phyloP scores from a whole-genome alignment of 306 rosid genomes.

The cucumber (Cucumis sativus) region DNA sequence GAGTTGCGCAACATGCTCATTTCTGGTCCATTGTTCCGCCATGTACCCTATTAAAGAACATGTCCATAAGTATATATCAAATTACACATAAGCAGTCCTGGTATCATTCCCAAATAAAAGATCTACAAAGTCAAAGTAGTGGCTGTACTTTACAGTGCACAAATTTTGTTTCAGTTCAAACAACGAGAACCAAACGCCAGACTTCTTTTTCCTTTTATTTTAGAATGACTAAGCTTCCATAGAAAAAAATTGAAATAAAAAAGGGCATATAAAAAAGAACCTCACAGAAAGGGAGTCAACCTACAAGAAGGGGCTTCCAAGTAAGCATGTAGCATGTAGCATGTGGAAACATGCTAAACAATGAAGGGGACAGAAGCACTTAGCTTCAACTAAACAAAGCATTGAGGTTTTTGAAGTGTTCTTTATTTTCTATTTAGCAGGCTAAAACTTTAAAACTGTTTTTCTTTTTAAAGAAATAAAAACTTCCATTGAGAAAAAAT shows the following conservation, averaged over 20 bases:
- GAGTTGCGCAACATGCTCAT: slow-evolving; percentile 44
- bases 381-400: not conserved
- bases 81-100: not conserved
- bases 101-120: not conserved
- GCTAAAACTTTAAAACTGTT: not conserved
- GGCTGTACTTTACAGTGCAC: not conserved
- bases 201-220: no score
- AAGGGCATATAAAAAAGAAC: not conserved
- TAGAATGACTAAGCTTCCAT: not conserved
- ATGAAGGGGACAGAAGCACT: not conserved
- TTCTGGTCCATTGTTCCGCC: slow-evolving; percentile 58
- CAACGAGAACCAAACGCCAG: not conserved
- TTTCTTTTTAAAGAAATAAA: not conserved
- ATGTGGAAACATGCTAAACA: not conserved
- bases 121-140: not conserved
- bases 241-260: not conserved
- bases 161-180: not conserved
- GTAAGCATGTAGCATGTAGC: not conserved
- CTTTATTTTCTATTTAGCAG: not conserved
- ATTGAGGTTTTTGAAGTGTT: not conserved
- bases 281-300: not conserved
- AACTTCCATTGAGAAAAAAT: no score
- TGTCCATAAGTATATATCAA: slow-evolving; percentile 5
- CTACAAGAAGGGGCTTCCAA: not conserved
- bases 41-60: slow-evolving; percentile 43